Conservation (phyloP, 1,284 basidiomycete species). For the Pyrrhoderma lamaoense region DNA sequence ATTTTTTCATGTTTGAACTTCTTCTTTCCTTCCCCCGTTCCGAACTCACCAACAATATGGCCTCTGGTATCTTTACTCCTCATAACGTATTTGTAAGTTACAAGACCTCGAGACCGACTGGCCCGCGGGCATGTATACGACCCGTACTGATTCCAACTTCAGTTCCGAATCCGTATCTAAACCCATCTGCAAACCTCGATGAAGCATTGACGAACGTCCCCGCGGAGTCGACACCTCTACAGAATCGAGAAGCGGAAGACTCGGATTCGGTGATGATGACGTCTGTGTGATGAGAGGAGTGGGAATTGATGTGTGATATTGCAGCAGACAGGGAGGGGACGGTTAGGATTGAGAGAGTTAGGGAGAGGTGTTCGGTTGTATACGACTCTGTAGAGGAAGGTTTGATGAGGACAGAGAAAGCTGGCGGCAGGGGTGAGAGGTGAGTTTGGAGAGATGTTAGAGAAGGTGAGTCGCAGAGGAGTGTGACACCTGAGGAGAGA, state of each 20-base stretch:
- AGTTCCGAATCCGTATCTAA: slow-evolving; percentile 94
- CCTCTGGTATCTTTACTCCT: slow-evolving; percentile 65
- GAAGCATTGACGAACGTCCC: slow-evolving; percentile 94
- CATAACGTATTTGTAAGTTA: slow-evolving; percentile 93
- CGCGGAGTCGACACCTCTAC: slow-evolving; percentile 83
- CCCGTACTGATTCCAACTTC: slow-evolving; percentile 98
- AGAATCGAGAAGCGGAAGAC: slow-evolving; percentile 65
- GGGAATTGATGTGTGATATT: slow-evolving; percentile 85
- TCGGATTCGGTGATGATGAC: slow-evolving; percentile 83
- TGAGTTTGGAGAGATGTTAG: slow-evolving; percentile 43
- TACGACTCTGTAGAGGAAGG: slow-evolving; percentile 61
- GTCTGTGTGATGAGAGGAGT: slow-evolving; percentile 96
- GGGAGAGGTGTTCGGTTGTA: slow-evolving; percentile 81
- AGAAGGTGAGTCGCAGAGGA: slow-evolving; percentile 72
- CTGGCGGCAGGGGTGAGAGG: slow-evolving; percentile 24
- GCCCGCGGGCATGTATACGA: slow-evolving; percentile 93
- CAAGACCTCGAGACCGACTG: slow-evolving; percentile 94
- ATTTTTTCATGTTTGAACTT: slow-evolving; percentile 66
- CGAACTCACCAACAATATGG: slow-evolving; percentile 78
- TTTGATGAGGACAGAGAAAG: slow-evolving; percentile 42
- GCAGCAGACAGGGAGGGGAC: slow-evolving; percentile 69
- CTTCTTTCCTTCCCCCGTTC: slow-evolving; percentile 64
- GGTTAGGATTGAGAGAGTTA: slow-evolving; percentile 74
- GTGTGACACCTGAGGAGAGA: slow-evolving; percentile 59
- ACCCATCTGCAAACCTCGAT: slow-evolving; percentile 95